Percentiles rank a stretch among this genome's conserved stretches.
Evolutionary conservation across 2,329 filamentous ascomycete species (phyloP).

Genomic region (Ambrosiella cleistominuta): DNA sequence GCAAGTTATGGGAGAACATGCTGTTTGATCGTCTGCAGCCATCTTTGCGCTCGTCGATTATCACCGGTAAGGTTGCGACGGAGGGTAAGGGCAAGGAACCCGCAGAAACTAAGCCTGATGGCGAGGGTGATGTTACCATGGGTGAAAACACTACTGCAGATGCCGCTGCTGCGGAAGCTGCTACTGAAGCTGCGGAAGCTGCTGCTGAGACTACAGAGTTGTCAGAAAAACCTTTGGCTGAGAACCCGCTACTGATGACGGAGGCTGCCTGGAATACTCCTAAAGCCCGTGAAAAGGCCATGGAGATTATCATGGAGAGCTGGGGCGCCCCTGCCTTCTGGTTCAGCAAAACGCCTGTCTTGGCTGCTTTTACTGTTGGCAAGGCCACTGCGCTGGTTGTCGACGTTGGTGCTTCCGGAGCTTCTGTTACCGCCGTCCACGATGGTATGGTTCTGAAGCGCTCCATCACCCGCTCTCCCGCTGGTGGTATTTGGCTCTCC

Average conservation of each 20-base stretch:
- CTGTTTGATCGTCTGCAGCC: slow-evolving; percentile 79
- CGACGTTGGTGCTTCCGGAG: slow-evolving; percentile 76
- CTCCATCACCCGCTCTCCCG: slow-evolving; percentile 66
- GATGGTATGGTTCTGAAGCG: slow-evolving; percentile 91
- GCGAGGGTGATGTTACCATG: slow-evolving; percentile 43
- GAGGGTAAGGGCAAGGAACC: slow-evolving; percentile 26
- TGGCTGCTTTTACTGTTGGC: slow-evolving; percentile 80
- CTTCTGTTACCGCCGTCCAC: slow-evolving; percentile 77
- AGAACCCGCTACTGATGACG: slow-evolving; percentile 83
- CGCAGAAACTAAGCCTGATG: slow-evolving; percentile 30
- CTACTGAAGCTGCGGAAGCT: slow-evolving; percentile 14
- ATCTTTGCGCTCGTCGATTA: slow-evolving; percentile 54
- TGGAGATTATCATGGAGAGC: slow-evolving; percentile 92
- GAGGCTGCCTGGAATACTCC: slow-evolving; percentile 83
- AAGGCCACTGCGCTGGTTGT: slow-evolving; percentile 87
- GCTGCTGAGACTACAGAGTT: slow-evolving; percentile 18
- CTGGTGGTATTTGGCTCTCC: slow-evolving; percentile 81
- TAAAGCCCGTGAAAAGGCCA: slow-evolving; percentile 81
- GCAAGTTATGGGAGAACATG: slow-evolving; percentile 81
- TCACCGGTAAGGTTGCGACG: slow-evolving; percentile 40
- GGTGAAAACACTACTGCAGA: slow-evolving; percentile 20
- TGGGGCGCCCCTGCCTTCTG: slow-evolving; percentile 95
- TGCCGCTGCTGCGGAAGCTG: slow-evolving; percentile 3
- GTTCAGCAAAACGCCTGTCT: slow-evolving; percentile 71
- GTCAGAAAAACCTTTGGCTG: slow-evolving; percentile 64